Evolutionary conservation across 192 early-diverging fungal genomes (phyloP), one percentile per base, ranked within the genome.

Genomic region (Podila verticillata): DNA sequence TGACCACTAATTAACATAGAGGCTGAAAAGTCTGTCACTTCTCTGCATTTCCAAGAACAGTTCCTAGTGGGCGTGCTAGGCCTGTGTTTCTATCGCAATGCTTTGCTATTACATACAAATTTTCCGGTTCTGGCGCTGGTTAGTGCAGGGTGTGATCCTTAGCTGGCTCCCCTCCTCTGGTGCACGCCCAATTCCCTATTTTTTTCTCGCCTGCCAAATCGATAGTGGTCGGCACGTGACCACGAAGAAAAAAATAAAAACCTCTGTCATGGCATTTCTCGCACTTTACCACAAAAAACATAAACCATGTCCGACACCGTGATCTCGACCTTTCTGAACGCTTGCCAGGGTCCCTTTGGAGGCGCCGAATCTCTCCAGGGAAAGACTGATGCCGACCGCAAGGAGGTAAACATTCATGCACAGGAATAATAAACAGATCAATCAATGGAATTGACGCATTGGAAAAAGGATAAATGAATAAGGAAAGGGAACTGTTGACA

Each of bases 271-370:
- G 39, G 13, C 15, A 17, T 44, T 34, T 44, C 39, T 44, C 39
- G 3, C 39, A 15, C 15, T 44, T n/a, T 44, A 44, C 39, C 39
- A 44, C 39, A 44, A 44, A 36, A 44, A 44, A 44, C n/a, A 54
- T 54, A 48, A 44, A 68, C 51, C 36, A 80, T 80, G 77, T 80
- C 77, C 48, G 70, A 80, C 47, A 32, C 77, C 32, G 70, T 31
- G 28, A 60, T 57, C 26, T 63, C 77, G 34, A 32, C 70, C 32
- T 80, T 80, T 61, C 31, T 80, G 26, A 80, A 80, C 47, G 47
- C 77, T 20, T 72, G 70, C 70, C 70, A 72, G 47, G 77, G 77
- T 20, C 49, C 68, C 5, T 58, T 80, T 29, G 77, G 77, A 1
- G 77, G 77, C 26, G 54, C 54, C 2, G 70, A 67, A 32, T 22